phyloP scores from a whole-genome alignment of 345 rosid genomes.

The Eucalyptus regnans region DNA sequence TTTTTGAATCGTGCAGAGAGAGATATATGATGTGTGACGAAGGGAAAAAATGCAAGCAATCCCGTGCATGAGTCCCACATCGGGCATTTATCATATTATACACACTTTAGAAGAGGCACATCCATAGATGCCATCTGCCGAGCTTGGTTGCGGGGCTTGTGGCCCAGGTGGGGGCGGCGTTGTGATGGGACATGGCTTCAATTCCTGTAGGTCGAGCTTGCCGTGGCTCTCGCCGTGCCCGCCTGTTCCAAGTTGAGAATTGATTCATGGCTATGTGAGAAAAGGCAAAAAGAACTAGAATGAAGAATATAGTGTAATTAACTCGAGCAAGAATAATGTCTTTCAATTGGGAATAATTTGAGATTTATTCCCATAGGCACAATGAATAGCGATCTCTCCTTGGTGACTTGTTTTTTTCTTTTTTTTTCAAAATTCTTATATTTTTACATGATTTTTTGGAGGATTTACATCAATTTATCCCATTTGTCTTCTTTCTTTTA shows the following conservation, averaged over 20 bases:
- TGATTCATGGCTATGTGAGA: not conserved
- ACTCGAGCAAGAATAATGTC: not conserved
- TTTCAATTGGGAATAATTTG: not conserved
- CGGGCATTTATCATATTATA: not conserved
- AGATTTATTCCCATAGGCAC: too few species aligned
- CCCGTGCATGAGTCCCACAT: not conserved
- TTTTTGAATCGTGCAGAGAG: not conserved
- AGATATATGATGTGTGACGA: not conserved
- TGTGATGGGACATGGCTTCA: not conserved
- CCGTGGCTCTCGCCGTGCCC: not conserved
- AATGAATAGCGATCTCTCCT: not conserved
- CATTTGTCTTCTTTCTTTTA: not conserved
- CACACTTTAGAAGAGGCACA: not conserved
- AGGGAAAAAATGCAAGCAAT: not conserved
- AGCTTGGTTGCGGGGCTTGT: conserved; percentile 6
- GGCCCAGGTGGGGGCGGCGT: conserved; percentile 1
- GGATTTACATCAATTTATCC: not conserved
- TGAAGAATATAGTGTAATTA: not conserved
- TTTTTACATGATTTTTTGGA: not conserved
- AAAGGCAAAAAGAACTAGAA: not conserved
- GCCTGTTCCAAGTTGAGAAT: conserved; percentile 25
- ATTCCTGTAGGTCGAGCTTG: not conserved
- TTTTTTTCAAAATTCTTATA: not conserved
- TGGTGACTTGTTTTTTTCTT: not conserved
- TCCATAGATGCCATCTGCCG: not conserved